phyloP scores from a whole-genome alignment of 305 asterid species.

The Ilex paraguariensis region DNA sequence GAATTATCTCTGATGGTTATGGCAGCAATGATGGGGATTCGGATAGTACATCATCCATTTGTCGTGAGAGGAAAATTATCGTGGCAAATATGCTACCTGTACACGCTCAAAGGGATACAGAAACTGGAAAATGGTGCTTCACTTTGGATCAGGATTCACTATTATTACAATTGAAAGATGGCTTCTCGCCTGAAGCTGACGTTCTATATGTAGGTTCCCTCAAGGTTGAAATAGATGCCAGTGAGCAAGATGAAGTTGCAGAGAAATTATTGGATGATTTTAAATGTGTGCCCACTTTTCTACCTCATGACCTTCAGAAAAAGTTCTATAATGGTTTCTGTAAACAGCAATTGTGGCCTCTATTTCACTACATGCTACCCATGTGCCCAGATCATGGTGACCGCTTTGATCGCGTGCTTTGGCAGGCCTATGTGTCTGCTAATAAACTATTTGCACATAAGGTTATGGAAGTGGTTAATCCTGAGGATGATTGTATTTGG shows the following conservation, averaged over 20 bases:
- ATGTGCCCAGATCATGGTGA: slow-evolving; percentile 84
- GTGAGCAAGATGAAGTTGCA: slow-evolving; percentile 77
- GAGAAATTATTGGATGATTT: slow-evolving; percentile 64
- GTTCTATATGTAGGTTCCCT: slow-evolving; percentile 77
- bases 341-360: slow-evolving; percentile 86
- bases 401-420: slow-evolving; percentile 72
- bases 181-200: slow-evolving; percentile 66
- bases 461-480: slow-evolving; percentile 79
- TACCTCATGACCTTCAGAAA: slow-evolving; percentile 63
- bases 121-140: slow-evolving; percentile 58
- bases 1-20: slow-evolving; percentile 54
- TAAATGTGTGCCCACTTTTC: slow-evolving; percentile 82
- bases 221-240: slow-evolving; percentile 61
- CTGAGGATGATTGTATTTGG: slow-evolving; percentile 82
- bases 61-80: slow-evolving; percentile 56
- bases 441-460: slow-evolving; percentile 74
- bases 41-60: slow-evolving; percentile 48
- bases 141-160: slow-evolving; percentile 66
- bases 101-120: slow-evolving; percentile 53
- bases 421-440: slow-evolving; percentile 87
- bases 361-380: slow-evolving; percentile 93
- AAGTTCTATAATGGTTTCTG: slow-evolving; percentile 78
- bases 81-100: slow-evolving; percentile 87
- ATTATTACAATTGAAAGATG: slow-evolving; percentile 67
- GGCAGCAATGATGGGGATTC: slow-evolving; percentile 64